These are phyloP conservation scores for Schwanniomyces polymorphus DNA, from an alignment of 805 yeast genomes.

Conservation along the genomic window DNA sequence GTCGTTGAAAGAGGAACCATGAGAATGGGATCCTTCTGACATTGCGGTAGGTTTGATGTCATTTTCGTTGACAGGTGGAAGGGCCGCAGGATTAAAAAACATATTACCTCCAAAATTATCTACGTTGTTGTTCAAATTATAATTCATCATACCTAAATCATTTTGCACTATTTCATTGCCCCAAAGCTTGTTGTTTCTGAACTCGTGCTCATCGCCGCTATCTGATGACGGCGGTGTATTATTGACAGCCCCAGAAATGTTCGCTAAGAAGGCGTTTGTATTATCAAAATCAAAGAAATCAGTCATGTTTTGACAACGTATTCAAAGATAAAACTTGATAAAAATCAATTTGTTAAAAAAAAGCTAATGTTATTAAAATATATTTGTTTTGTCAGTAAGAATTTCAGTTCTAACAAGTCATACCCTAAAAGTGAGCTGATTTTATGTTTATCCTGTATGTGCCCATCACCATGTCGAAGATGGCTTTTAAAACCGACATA, in stretches of 20 bases:
- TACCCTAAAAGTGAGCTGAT: conserved; percentile 1
- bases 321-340: background rate
- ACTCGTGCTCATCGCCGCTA: conserved; percentile 15
- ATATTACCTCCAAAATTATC: background rate
- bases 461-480: background rate
- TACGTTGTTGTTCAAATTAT: background rate
- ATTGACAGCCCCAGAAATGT: conserved; percentile 24
- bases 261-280: conserved; percentile 28
- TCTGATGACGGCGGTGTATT: conserved; percentile 18
- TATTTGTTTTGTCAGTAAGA: background rate
- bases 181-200: background rate
- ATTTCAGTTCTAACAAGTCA: background rate
- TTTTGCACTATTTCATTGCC: background rate
- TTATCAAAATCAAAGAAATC: conserved; percentile 24
- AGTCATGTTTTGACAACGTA: background rate
- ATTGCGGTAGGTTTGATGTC: conserved; percentile 10
- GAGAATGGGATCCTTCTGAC: conserved; percentile 14
- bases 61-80: background rate
- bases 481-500: background rate
- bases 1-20: conserved; percentile 15
- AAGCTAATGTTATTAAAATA: background rate
- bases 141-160: conserved; percentile 4
- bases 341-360: background rate
- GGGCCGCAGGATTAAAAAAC: background rate
- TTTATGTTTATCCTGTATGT: background rate